Evolutionary conservation across 495 filamentous ascomycete genomes (phyloP).

Genomic region (Collariella sp.): DNA sequence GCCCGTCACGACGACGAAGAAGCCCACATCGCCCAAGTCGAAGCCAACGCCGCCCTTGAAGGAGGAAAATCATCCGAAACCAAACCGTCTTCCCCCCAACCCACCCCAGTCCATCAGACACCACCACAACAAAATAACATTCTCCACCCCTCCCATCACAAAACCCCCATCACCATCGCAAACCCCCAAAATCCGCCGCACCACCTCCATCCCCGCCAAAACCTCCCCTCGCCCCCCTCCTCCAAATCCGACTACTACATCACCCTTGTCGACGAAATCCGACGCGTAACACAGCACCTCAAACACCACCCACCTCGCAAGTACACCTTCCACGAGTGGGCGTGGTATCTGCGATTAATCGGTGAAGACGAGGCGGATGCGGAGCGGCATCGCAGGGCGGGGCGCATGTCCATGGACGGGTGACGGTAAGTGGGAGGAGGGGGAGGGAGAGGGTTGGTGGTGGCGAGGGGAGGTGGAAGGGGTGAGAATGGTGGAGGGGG

Average conservation of each 20-base stretch:
- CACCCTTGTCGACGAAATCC: slow-evolving; percentile 58
- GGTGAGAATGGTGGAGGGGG: slow-evolving; percentile 3
- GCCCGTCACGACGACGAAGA: slow-evolving; percentile 17
- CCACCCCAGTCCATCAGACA: background rate
- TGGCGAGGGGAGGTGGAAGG: background rate
- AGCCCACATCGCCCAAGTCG: slow-evolving; percentile 1
- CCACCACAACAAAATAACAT: background rate
- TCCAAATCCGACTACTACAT: slow-evolving; percentile 53
- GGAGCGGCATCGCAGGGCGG: slow-evolving; percentile 31
- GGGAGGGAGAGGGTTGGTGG: background rate
- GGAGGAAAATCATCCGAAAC: slow-evolving; percentile 6
- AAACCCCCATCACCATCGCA: background rate
- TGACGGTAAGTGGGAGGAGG: background rate
- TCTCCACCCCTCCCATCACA: background rate
- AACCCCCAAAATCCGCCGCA: slow-evolving; percentile 4
- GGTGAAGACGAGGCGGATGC: slow-evolving; percentile 56
- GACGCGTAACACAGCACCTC: slow-evolving; percentile 56
- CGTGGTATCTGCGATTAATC: slow-evolving; percentile 65
- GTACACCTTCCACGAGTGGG: slow-evolving; percentile 77
- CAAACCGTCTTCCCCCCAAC: background rate
- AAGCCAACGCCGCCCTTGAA: slow-evolving; percentile 14
- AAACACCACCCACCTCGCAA: slow-evolving; percentile 50
- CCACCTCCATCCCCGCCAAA: slow-evolving; percentile 25
- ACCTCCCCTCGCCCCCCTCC: slow-evolving; percentile 19
- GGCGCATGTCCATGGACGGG: background rate